phyloP scores from a whole-genome alignment of 148 eudicot species.

The Rhododendron ferrugineum region DNA sequence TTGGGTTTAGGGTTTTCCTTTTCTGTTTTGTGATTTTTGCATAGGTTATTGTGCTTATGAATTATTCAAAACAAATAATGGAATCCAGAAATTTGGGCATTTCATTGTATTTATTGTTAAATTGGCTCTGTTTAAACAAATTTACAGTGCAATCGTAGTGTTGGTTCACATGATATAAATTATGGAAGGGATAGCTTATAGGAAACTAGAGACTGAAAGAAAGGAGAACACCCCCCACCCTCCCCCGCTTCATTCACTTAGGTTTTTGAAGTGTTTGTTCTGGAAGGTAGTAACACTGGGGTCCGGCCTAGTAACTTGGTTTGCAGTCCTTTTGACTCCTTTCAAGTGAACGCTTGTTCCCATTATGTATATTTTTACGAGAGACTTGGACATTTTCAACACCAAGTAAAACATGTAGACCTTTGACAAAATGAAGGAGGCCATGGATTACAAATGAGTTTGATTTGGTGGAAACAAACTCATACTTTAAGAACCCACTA shows the following conservation, averaged over 20 bases:
- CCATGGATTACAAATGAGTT: too few species aligned
- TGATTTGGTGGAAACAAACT: too few species aligned
- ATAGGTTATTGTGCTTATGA: not conserved
- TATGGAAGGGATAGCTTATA: not conserved
- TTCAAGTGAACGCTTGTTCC: not conserved
- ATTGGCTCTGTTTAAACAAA: not conserved
- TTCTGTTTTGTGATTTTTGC: not conserved
- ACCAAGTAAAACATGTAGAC: too few species aligned
- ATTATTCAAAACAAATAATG: not conserved
- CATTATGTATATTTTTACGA: not conserved
- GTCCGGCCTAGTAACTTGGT: not conserved
- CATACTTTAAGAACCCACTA: too few species aligned
- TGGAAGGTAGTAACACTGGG: too few species aligned
- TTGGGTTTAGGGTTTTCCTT: not conserved
- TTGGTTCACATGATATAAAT: not conserved
- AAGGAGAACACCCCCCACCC: too few species aligned
- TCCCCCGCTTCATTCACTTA: not conserved
- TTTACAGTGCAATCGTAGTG: not conserved
- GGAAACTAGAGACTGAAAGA: not conserved
- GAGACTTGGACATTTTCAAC: not conserved
- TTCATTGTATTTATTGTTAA: not conserved
- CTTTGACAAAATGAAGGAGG: too few species aligned
- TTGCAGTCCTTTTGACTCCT: not conserved
- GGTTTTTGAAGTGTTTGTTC: too few species aligned
- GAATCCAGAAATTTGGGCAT: not conserved